These are phyloP conservation scores for Cymodocea nodosa DNA, from an alignment of 116 monocot species.

Conservation along the genomic window DNA sequence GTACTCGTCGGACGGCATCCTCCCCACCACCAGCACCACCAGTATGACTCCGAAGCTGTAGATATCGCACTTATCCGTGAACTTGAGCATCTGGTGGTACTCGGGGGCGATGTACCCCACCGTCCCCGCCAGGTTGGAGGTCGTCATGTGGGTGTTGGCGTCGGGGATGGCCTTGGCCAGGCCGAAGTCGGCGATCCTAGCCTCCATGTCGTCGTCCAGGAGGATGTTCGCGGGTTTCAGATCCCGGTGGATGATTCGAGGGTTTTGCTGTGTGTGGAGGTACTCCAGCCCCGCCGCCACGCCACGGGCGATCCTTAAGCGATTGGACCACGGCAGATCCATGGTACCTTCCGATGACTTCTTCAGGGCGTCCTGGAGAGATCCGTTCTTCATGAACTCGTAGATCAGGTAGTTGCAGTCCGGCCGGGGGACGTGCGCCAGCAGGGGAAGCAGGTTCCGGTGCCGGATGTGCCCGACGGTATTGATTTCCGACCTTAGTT, in stretches of 20 bases:
- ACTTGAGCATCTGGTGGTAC: conserved; percentile 57
- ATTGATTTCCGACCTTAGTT: conserved; percentile 45
- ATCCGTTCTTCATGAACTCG: conserved; percentile 64
- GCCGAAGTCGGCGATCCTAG: conserved; percentile 69
- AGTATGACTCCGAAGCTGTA: conserved; percentile 80
- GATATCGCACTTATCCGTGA: conserved; percentile 60
- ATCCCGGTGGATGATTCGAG: conserved; percentile 65
- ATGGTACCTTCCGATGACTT: neutral
- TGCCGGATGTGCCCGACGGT: conserved; percentile 49
- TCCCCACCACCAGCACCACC: conserved; percentile 49
- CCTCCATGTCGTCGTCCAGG: conserved; percentile 57
- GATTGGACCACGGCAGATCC: conserved; percentile 20
- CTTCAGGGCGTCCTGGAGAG: conserved; percentile 27
- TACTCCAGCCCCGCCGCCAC: conserved; percentile 66
- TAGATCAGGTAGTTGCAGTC: conserved; percentile 44
- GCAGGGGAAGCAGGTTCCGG: conserved; percentile 41
- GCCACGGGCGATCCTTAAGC: conserved; percentile 37
- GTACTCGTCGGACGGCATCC: conserved; percentile 50
- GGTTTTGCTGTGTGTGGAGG: conserved; percentile 52
- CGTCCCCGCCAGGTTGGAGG: conserved; percentile 56
- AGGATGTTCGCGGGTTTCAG: conserved; percentile 79
- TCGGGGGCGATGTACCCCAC: conserved; percentile 80
- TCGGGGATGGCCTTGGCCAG: conserved; percentile 63
- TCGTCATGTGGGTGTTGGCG: conserved; percentile 32
- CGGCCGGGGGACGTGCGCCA: conserved; percentile 33